Percentiles rank a stretch among this genome's conserved stretches.
Evolutionary conservation across 2,329 filamentous ascomycete genomes (phyloP).

Genomic region (Zasmidium angulare): DNA sequence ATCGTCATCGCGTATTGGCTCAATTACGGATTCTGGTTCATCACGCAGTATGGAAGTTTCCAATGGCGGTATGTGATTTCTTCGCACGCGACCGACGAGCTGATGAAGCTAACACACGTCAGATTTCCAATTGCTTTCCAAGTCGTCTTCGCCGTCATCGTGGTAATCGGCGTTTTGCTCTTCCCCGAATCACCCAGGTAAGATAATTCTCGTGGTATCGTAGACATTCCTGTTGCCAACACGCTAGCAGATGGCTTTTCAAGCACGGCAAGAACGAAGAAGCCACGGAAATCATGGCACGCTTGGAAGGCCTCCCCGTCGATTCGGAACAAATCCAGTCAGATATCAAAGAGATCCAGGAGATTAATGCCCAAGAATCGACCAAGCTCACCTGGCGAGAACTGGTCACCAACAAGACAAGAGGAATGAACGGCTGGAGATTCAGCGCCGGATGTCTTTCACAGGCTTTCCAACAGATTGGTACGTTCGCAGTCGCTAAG

Average conservation of each 20-base stretch:
- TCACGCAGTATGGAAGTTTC: slow-evolving; percentile 40
- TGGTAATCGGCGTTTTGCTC: slow-evolving; percentile 46
- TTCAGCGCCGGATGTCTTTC: slow-evolving; percentile 41
- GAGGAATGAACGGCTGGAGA: slow-evolving; percentile 16
- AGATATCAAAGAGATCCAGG: slow-evolving; percentile 46
- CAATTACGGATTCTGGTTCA: slow-evolving; percentile 41
- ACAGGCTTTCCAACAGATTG: slow-evolving; percentile 47
- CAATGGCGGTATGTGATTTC: slow-evolving; percentile 40
- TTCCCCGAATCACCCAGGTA: slow-evolving; percentile 59
- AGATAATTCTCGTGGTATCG: no score
- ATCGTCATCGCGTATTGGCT: slow-evolving; percentile 52
- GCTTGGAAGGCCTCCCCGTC: slow-evolving; percentile 47
- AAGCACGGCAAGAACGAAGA: slow-evolving; percentile 46
- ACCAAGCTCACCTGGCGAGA: slow-evolving; percentile 14
- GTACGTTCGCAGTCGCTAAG: no score
- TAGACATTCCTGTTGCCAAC: no score
- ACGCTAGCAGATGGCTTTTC: slow-evolving; percentile 33
- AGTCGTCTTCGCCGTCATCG: slow-evolving; percentile 49
- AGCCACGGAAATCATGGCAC: slow-evolving; percentile 52
- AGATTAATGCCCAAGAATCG: slow-evolving; percentile 9
- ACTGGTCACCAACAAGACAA: slow-evolving; percentile 12
- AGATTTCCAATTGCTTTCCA: slow-evolving; percentile 55
- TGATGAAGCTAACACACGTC: neutral
- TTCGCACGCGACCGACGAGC: neutral
- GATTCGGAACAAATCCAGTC: slow-evolving; percentile 57